Evolutionary conservation across 2,329 filamentous ascomycete species (phyloP), one percentile per base, ranked within the genome.

Genomic region (Thielaviopsis populi): DNA sequence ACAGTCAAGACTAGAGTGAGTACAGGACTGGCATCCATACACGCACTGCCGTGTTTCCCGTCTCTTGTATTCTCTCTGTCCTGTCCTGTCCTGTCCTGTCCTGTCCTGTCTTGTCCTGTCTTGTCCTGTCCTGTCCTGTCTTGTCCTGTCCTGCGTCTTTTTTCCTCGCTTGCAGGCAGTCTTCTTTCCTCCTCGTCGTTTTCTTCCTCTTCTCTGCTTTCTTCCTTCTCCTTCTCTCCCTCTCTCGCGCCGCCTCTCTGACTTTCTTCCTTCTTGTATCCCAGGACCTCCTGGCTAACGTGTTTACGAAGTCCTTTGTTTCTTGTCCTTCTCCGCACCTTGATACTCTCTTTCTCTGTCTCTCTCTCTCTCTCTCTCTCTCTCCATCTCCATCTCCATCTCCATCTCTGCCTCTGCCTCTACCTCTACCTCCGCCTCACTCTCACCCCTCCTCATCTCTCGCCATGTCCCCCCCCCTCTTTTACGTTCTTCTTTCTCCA

Each of bases 261-360:
- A n/a, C n/a, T n/a, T n/a, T n/a, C n/a, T n/a, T 61, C 8, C 37
- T 61, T 22, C 37, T 24, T 43, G 17, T 8, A 43, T 22, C 42
- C 17, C 24, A 10, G 30, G 30, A 33, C 30, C 30, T 33, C 7
- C 30, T 33, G 30, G 30, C 30, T 7, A 33, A 33, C 30, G 30
- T 33, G 30, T 33, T 7, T 33, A 33, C 3, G 3, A 33, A 33
- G 30, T 33, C 30, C 30, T 7, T 33, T 7, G 3, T 33, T 37
- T 37, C 15, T 58, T 63, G 17, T 42, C 40, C 61, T 50, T 58
- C n/a, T n/a, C n/a, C n/a, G n/a, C n/a, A n/a, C n/a, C n/a, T n/a
- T n/a, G n/a, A n/a, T n/a, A n/a, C n/a, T n/a, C n/a, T n/a, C n/a
- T n/a, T n/a, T n/a, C n/a, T n/a, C 41, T 54, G 22, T 54, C 19